Conservation (phyloP, 495 filamentous ascomycete genomes). For the Aspergillus carlsbadensis region DNA sequence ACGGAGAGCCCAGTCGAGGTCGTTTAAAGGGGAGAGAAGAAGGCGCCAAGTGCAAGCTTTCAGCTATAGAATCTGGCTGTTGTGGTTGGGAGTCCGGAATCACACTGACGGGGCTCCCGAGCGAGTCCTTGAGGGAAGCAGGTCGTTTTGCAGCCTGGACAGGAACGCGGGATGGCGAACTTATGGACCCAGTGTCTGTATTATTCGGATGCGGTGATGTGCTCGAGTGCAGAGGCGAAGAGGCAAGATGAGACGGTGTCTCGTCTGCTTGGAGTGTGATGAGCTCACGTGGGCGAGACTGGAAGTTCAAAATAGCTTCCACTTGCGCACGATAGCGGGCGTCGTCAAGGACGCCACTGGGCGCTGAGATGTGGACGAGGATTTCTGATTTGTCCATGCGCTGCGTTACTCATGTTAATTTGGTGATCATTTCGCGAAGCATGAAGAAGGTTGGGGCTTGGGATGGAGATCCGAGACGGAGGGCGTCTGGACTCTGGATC, state of each 20-base stretch:
- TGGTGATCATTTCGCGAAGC: neutral
- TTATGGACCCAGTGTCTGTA: neutral
- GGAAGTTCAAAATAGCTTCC: conserved; percentile 58
- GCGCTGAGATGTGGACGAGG: conserved; percentile 67
- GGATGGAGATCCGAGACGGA: too few species aligned
- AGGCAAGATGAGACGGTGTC: neutral
- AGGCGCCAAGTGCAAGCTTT: conserved; percentile 1
- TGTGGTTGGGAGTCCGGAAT: conserved; percentile 47
- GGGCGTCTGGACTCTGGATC: neutral
- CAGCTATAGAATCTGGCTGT: conserved; percentile 4
- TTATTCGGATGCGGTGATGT: neutral
- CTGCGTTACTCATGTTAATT: neutral
- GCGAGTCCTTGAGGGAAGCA: conserved; percentile 29
- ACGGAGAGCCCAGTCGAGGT: conserved; percentile 21
- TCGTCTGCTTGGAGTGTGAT: conserved; percentile 13
- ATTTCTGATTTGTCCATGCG: conserved; percentile 49
- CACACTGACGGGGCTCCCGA: conserved; percentile 43
- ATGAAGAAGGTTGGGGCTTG: neutral
- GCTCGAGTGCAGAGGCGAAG: neutral
- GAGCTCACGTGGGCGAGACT: conserved; percentile 34
- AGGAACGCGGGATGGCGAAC: conserved; percentile 1
- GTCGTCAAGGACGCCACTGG: conserved; percentile 61
- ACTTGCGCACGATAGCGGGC: conserved; percentile 61
- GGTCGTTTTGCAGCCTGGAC: neutral
- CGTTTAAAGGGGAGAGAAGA: conserved; percentile 23